Conservation (phyloP, 2,329 filamentous ascomycete genomes). For the Penicillium sp. region DNA sequence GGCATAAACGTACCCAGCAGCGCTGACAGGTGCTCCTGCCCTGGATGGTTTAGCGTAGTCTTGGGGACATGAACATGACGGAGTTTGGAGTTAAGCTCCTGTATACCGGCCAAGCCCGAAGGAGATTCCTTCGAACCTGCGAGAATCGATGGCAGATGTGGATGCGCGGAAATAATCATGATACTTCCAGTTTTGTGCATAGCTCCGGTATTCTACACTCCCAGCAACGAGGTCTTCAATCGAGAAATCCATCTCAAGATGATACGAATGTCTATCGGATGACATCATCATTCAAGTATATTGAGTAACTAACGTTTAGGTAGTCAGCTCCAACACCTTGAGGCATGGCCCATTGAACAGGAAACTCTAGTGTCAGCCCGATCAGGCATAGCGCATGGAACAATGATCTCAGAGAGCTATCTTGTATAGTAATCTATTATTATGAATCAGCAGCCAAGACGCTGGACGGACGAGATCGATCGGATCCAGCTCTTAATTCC, state of each 20-base stretch:
- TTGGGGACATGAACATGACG: not conserved
- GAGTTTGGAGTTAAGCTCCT: conserved; percentile 14
- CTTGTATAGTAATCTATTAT: not conserved
- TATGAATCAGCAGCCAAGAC: not conserved
- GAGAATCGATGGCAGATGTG: not conserved
- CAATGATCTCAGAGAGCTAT: not conserved
- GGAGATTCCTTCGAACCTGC: not conserved
- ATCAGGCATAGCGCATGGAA: not conserved
- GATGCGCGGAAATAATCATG: not conserved
- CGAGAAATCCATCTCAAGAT: not conserved
- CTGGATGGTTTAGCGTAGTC: not conserved
- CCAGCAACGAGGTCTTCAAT: not conserved
- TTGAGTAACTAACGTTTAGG: too few species aligned
- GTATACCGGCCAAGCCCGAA: too few species aligned
- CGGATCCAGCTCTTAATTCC: conserved; percentile 1
- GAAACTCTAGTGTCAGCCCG: too few species aligned
- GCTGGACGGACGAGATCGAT: not conserved
- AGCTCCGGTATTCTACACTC: not conserved
- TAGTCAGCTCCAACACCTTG: not conserved
- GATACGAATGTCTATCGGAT: not conserved
- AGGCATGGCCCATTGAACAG: too few species aligned
- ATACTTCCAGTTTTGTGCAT: not conserved
- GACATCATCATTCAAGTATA: not conserved
- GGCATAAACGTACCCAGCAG: not conserved
- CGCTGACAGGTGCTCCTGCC: not conserved